Conservation (phyloP, 1,284 basidiomycete genomes). For the Trichosporon sp. region DNA sequence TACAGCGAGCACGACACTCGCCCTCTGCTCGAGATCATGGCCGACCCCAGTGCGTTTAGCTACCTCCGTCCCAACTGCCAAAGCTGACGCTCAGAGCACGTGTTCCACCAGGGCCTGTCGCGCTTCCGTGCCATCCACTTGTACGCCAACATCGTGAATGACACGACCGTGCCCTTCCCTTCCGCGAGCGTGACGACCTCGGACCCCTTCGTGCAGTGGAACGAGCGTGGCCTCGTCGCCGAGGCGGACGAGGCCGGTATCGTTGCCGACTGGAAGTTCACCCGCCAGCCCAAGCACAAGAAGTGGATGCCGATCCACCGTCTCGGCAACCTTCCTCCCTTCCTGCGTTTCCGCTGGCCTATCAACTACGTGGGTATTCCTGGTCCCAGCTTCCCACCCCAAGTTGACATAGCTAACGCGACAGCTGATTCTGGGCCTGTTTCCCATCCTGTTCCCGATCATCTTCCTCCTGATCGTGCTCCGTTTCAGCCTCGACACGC, state of each 20-base stretch:
- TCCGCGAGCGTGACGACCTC: conserved; percentile 71
- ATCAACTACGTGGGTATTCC: conserved; percentile 66
- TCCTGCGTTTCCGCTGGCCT: conserved; percentile 68
- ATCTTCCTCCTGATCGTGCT: conserved; percentile 57
- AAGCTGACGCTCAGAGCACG: conserved; percentile 60
- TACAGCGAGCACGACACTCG: conserved; percentile 68
- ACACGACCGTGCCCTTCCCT: conserved; percentile 78
- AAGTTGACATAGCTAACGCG: conserved; percentile 21
- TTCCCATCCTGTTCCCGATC: conserved; percentile 61
- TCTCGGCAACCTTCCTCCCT: conserved; percentile 63
- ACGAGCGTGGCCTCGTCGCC: conserved; percentile 66
- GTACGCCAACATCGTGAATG: conserved; percentile 82
- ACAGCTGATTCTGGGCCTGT: conserved; percentile 65
- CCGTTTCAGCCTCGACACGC: conserved; percentile 44
- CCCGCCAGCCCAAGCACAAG: conserved; percentile 27
- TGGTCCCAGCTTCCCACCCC: not conserved
- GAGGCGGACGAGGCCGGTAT: conserved; percentile 55
- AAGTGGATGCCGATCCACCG: conserved; percentile 32
- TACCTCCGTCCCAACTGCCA: not conserved
- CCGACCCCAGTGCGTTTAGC: conserved; percentile 69
- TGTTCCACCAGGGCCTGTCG: conserved; percentile 75
- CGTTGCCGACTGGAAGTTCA: conserved; percentile 29
- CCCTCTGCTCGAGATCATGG: conserved; percentile 78
- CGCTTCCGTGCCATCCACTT: conserved; percentile 72
- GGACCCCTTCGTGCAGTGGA: conserved; percentile 69